Percentiles rank a stretch among this genome's conserved stretches.
These are phyloP conservation scores for Theobroma cacao DNA, from an alignment of 345 rosid genomes.

Conservation along the genomic window DNA sequence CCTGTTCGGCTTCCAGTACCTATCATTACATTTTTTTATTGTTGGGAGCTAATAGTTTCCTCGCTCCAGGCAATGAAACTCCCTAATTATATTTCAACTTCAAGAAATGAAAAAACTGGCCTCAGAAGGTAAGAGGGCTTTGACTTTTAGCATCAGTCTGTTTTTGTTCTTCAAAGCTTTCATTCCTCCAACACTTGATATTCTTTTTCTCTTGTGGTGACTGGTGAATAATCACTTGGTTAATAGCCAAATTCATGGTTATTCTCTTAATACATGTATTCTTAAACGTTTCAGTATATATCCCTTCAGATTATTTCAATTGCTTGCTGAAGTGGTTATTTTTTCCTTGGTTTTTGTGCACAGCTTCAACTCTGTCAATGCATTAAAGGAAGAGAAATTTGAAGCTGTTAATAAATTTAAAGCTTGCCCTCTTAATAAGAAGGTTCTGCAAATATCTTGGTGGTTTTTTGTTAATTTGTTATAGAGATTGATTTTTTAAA, in stretches of 20 bases:
- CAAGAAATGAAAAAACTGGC: slow-evolving; percentile 22
- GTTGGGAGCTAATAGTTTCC: slow-evolving; percentile 8
- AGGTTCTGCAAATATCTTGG: slow-evolving; percentile 26
- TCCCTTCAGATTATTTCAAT: background rate
- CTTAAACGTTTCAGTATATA: background rate
- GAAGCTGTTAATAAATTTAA: slow-evolving; percentile 24
- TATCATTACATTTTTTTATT: background rate
- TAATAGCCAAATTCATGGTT: background rate
- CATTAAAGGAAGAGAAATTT: slow-evolving; percentile 26
- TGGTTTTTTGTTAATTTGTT: background rate
- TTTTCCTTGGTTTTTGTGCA: background rate
- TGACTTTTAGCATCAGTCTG: background rate
- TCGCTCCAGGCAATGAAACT: slow-evolving; percentile 23
- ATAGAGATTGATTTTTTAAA: background rate
- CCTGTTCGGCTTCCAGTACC: background rate
- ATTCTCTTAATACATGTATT: background rate
- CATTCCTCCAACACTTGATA: background rate
- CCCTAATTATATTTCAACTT: slow-evolving; percentile 15
- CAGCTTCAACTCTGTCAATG: slow-evolving; percentile 29
- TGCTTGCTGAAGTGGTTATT: background rate
- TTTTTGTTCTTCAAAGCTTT: background rate
- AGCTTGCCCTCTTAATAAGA: slow-evolving; percentile 26
- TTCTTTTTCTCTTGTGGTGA: background rate
- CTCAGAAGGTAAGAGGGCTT: slow-evolving; percentile 30
- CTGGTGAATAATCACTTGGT: background rate